These are phyloP conservation scores for Phycomyces blakesleeanus DNA, from an alignment of 192 early-diverging fungal species.

Conservation along the genomic window DNA sequence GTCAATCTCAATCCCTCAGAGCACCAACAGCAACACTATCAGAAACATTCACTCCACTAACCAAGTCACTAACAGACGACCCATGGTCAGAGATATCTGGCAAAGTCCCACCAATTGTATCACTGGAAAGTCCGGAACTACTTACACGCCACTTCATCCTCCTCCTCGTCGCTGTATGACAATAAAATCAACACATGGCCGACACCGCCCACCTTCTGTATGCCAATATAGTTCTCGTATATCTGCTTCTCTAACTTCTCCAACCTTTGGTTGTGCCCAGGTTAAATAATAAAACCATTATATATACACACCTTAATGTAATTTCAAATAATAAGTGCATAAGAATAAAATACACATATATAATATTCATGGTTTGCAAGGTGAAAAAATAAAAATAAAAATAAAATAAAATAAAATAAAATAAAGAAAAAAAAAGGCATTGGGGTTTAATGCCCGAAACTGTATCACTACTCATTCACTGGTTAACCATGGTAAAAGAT, in stretches of 20 bases:
- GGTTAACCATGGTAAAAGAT: neutral
- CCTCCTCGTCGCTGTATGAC: neutral
- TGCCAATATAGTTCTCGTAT: neutral
- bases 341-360: no score
- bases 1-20: no score
- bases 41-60: no score
- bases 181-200: neutral
- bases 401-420: no score
- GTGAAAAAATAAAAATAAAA: no score
- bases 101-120: neutral
- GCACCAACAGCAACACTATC: no score
- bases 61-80: no score
- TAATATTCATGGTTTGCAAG: no score
- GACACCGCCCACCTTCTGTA: neutral
- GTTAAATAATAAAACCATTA: neutral
- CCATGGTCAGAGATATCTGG: neutral
- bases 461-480: neutral
- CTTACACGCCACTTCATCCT: neutral
- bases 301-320: no score
- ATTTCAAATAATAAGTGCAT: no score
- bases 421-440: no score
- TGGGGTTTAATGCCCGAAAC: neutral
- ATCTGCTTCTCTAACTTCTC: neutral
- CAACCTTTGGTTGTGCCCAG: neutral
- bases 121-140: neutral